These are phyloP conservation scores for Starmerella gropengiesseri DNA, from an alignment of 805 yeast genomes.

Conservation along the genomic window DNA sequence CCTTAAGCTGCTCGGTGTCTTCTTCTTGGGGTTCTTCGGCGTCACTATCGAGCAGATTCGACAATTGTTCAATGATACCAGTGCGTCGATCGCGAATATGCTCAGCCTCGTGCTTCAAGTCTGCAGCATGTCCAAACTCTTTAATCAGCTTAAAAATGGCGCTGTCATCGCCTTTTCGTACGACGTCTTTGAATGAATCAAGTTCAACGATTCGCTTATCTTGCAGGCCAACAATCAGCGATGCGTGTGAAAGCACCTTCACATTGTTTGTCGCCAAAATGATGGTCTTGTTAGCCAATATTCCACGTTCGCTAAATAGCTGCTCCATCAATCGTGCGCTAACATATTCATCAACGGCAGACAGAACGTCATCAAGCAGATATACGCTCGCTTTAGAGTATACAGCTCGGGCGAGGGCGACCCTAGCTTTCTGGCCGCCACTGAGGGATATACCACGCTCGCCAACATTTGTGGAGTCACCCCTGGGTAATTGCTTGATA, in stretches of 20 bases:
- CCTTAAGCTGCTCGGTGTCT: conserved; percentile 2
- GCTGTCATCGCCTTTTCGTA: conserved; percentile 23
- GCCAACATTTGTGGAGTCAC: conserved; percentile 69
- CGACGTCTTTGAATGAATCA: conserved; percentile 50
- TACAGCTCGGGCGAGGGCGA: conserved; percentile 65
- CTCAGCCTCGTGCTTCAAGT: conserved; percentile 58
- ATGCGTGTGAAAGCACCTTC: conserved; percentile 64
- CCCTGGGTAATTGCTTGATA: conserved; percentile 53
- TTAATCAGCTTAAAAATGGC: conserved; percentile 20
- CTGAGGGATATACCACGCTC: conserved; percentile 74
- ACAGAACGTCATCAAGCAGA: conserved; percentile 62
- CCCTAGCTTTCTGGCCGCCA: conserved; percentile 79
- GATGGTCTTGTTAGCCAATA: conserved; percentile 59
- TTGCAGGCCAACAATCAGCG: conserved; percentile 53
- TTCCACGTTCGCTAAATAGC: conserved; percentile 71
- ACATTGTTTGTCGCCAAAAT: conserved; percentile 81
- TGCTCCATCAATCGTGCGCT: conserved; percentile 61
- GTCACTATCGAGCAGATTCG: conserved; percentile 3
- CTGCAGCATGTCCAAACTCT: conserved; percentile 55
- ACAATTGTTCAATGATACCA: conserved; percentile 31
- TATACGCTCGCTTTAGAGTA: conserved; percentile 57
- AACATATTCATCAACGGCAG: conserved; percentile 77
- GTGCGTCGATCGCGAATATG: conserved; percentile 63
- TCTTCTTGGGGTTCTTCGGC: too few species aligned
- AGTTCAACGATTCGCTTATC: conserved; percentile 34